Evolutionary conservation across 2,329 filamentous ascomycete genomes (phyloP).

Genomic region (Sodiomyces alkalinus): DNA sequence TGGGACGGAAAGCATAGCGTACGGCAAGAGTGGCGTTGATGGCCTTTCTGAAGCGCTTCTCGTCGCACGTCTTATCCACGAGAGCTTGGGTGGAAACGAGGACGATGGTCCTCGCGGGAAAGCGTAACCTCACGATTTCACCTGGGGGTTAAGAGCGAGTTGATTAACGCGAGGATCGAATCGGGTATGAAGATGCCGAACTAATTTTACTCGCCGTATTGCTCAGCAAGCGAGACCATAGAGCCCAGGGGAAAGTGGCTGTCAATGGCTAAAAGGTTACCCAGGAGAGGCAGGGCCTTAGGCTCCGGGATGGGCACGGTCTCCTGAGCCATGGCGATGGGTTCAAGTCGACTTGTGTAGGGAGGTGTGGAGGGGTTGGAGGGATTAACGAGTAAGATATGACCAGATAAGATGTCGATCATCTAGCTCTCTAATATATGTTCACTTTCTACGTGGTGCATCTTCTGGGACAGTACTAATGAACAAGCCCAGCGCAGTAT

Average conservation of each 20-base stretch:
- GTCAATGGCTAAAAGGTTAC: slow-evolving; percentile 50
- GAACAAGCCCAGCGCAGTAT: no score
- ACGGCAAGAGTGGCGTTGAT: slow-evolving; percentile 28
- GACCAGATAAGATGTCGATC: no score
- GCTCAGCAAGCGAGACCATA: slow-evolving; percentile 41
- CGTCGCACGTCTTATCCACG: slow-evolving; percentile 48
- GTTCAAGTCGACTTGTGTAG: no score
- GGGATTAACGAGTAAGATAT: no score
- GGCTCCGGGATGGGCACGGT: slow-evolving; percentile 24
- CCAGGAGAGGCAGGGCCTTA: slow-evolving; percentile 46
- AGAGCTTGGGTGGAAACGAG: slow-evolving; percentile 38
- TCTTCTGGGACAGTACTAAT: no score
- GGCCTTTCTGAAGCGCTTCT: slow-evolving; percentile 48
- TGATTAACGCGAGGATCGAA: background rate
- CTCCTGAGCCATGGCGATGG: slow-evolving; percentile 14
- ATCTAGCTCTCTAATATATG: no score
- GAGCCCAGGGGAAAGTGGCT: slow-evolving; percentile 39
- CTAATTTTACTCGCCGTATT: no score
- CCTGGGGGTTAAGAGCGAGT: slow-evolving; percentile 19
- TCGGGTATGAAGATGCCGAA: slow-evolving; percentile 14
- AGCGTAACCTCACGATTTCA: slow-evolving; percentile 41
- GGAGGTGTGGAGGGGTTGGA: no score
- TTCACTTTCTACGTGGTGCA: no score
- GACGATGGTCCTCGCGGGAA: slow-evolving; percentile 31
- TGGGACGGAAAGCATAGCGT: no score